A percentile compares a stretch with the other conserved stretches of the same genome.
Conservation (phyloP, 192 early-diverging fungal genomes). For the Coemansia erecta region DNA sequence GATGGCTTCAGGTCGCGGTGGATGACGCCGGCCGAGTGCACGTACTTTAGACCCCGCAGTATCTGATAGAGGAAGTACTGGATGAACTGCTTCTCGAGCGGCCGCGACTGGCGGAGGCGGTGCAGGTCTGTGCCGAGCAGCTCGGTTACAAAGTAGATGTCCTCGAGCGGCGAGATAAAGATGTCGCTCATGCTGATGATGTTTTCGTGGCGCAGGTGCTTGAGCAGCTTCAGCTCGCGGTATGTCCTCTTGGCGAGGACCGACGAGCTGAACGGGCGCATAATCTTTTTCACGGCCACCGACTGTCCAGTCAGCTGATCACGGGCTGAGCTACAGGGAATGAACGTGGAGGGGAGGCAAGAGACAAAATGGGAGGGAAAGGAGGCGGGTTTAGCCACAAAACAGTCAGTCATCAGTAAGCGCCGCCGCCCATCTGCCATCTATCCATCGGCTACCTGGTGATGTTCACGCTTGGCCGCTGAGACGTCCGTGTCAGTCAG, state of each 20-base stretch:
- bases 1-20: slow-evolving; percentile 96
- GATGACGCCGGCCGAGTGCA: slow-evolving; percentile 93
- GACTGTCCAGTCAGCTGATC: slow-evolving; percentile 79
- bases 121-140: slow-evolving; percentile 94
- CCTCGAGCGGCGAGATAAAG: slow-evolving; percentile 89
- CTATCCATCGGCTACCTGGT: no score
- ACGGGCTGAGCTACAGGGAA: slow-evolving; percentile 73
- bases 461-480: no score
- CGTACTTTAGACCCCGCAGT: slow-evolving; percentile 86
- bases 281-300: slow-evolving; percentile 96
- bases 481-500: no score
- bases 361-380: not conserved
- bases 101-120: slow-evolving; percentile 83
- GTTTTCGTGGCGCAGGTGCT: slow-evolving; percentile 93
- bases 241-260: slow-evolving; percentile 94
- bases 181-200: slow-evolving; percentile 92
- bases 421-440: not conserved
- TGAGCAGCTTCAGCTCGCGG: slow-evolving; percentile 91
- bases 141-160: slow-evolving; percentile 98
- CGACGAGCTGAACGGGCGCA: slow-evolving; percentile 89
- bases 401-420: not conserved
- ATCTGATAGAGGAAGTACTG: slow-evolving; percentile 99
- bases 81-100: slow-evolving; percentile 91
- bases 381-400: not conserved
- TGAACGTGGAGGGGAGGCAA: not conserved